A percentile compares a stretch with the other conserved stretches of the same genome.
phyloP scores from a whole-genome alignment of 495 filamentous ascomycete genomes.

The Trichocladium antarcticum region DNA sequence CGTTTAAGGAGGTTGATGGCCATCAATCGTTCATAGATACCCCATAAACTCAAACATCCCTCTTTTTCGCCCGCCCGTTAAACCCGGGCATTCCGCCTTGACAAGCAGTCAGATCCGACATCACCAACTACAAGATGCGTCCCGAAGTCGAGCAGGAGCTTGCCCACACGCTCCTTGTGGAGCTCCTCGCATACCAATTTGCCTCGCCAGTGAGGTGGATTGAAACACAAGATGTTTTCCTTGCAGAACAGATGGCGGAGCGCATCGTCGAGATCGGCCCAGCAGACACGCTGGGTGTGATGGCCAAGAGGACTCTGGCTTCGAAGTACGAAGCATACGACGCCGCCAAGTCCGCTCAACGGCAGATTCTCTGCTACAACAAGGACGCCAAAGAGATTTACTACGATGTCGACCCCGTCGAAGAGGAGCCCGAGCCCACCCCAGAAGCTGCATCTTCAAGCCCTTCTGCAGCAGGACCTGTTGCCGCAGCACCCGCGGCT shows the following conservation, averaged over 20 bases:
- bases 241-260: conserved; percentile 89
- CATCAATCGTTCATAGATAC: conserved; percentile 6
- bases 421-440: conserved; percentile 66
- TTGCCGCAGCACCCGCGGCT: conserved; percentile 42
- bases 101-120: not conserved
- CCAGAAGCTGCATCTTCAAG: conserved; percentile 35
- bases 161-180: conserved; percentile 90
- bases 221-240: conserved; percentile 98
- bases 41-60: conserved; percentile 1
- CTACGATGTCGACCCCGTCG: conserved; percentile 92
- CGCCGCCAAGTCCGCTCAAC: conserved; percentile 85
- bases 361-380: conserved; percentile 98
- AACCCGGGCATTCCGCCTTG: not conserved
- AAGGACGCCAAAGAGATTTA: conserved; percentile 99
- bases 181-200: conserved; percentile 98
- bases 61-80: not conserved
- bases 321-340: conserved; percentile 99
- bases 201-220: conserved; percentile 98
- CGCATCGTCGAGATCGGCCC: conserved; percentile 96
- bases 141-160: conserved; percentile 98
- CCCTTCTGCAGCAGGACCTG: conserved; percentile 40
- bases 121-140: conserved; percentile 54
- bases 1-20: not conserved
- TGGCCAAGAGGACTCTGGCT: conserved; percentile 92
- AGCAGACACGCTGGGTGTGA: conserved; percentile 93